Base-by-base conservation (phyloP, 306 rosid species). In the Lathyrus sativus region DNA sequence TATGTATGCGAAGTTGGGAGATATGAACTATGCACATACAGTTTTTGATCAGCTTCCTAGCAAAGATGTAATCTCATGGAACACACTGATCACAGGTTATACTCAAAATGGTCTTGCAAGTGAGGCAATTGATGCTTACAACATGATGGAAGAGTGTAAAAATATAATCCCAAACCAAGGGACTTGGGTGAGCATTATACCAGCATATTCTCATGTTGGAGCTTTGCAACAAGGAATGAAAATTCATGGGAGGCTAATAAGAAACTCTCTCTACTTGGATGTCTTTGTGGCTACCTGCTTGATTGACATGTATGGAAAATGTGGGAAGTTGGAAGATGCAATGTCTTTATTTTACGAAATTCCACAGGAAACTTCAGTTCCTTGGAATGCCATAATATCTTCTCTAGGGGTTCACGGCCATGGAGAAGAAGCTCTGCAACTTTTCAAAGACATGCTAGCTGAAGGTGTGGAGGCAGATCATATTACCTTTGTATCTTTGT, bases 121-220 rank as follows among this genome's bases (percentile, higher is more conserved):
- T 69, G 85, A 81, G 50, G 82, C 77, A 64, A 60, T 77, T 24
- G 82, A 69, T 65, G 72, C 67, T 50, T 81, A 50, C 72, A 73
- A 74, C 46, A 65, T 58, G 77, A 81, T 81, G 85, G 71, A 31
- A 60, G 77, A 65, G 59, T 24, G 76, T 35, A 50, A n/a, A 35
- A 29, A 62, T 24, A 59, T 74, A 74, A 50, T 53, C 46, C 80
- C 85, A 55, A 77, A 65, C 29, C 85, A 81, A 65, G 85, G 85
- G 68, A 81, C 85, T 35, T 81, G 85, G 85, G 85, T 81, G 53
- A 81, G 85, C 68, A 77, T 81, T 77, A 81, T 81, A 51, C 85
- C 85, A 24, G 85, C 85, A 50, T 81, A 81, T 77, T 81, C 85
- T 26, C 82, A 81, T 51, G 59, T 81, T 48, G 85, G 85, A 65